Conservation (phyloP, 352 stramenopile species). For the Hyaloperonospora brassicae region DNA sequence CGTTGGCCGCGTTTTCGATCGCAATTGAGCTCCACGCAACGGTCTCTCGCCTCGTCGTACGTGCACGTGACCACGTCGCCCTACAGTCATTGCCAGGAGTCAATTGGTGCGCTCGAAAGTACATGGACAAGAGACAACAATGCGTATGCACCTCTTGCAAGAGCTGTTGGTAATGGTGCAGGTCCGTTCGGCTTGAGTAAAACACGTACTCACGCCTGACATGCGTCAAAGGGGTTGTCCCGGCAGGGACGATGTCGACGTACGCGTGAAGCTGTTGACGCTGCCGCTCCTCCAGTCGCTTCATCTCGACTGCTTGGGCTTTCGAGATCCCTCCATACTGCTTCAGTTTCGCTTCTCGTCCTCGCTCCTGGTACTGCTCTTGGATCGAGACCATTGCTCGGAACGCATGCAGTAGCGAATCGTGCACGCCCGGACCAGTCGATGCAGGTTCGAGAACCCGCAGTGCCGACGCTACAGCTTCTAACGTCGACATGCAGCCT, state of each 20-base stretch:
- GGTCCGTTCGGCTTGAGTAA: conserved; percentile 44
- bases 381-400: conserved; percentile 53
- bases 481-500: conserved; percentile 65
- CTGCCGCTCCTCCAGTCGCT: conserved; percentile 12
- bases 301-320: conserved; percentile 24
- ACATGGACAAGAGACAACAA: no score
- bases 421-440: conserved; percentile 9
- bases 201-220: conserved; percentile 47
- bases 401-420: conserved; percentile 41
- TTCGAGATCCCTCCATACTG: conserved; percentile 39
- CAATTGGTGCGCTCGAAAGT: no score
- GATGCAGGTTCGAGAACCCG: conserved; percentile 30
- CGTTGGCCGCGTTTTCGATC: conserved; percentile 41
- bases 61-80: conserved; percentile 35
- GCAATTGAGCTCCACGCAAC: conserved; percentile 41
- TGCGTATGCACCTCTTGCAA: conserved; percentile 31
- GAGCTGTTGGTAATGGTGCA: conserved; percentile 48
- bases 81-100: conserved; percentile 13
- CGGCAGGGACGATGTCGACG: not conserved
- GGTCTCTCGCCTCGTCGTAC: conserved; percentile 43
- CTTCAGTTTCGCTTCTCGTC: conserved; percentile 24
- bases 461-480: conserved; percentile 52
- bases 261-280: conserved; percentile 2
- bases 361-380: conserved; percentile 30
- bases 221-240: conserved; percentile 3